A percentile compares a stretch with the other conserved stretches of the same genome.
These are phyloP conservation scores for Talaromyces marneffei DNA, from an alignment of 2,329 filamentous ascomycete genomes.

Conservation along the genomic window DNA sequence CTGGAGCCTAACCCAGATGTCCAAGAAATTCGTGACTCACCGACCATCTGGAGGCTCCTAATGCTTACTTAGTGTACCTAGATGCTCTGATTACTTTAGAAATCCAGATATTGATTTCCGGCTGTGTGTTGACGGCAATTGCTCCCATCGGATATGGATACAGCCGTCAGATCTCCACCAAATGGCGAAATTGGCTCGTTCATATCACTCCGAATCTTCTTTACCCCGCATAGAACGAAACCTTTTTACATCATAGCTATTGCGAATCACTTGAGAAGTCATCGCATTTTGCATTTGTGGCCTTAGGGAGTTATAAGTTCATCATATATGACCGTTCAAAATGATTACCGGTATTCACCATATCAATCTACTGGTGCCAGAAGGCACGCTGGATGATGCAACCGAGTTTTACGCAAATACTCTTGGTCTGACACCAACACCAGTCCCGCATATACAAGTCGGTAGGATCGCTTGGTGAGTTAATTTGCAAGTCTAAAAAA, in stretches of 20 bases:
- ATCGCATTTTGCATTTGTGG: neutral
- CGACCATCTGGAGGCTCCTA: too few species aligned
- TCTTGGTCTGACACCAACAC: conserved; percentile 48
- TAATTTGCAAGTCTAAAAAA: too few species aligned
- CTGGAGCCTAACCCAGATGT: neutral
- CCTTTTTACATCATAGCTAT: neutral
- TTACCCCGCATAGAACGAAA: neutral
- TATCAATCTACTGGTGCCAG: conserved; percentile 55
- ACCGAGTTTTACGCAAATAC: conserved; percentile 52
- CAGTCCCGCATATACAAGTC: conserved; percentile 50
- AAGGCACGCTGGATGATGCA: conserved; percentile 48
- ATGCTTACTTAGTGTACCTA: neutral
- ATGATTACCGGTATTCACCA: conserved; percentile 54
- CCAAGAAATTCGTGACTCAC: neutral
- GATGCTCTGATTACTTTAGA: neutral
- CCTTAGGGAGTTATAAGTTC: neutral
- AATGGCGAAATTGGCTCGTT: neutral
- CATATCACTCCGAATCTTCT: neutral
- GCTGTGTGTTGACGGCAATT: neutral
- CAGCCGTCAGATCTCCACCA: neutral
- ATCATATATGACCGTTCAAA: neutral
- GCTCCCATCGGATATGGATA: neutral
- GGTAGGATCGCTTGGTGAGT: conserved; percentile 51
- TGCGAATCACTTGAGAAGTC: neutral
- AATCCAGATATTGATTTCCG: too few species aligned